Base-by-base conservation (phyloP, 2,329 filamentous ascomycete genomes). In the Trichoderma koningiopsis region DNA sequence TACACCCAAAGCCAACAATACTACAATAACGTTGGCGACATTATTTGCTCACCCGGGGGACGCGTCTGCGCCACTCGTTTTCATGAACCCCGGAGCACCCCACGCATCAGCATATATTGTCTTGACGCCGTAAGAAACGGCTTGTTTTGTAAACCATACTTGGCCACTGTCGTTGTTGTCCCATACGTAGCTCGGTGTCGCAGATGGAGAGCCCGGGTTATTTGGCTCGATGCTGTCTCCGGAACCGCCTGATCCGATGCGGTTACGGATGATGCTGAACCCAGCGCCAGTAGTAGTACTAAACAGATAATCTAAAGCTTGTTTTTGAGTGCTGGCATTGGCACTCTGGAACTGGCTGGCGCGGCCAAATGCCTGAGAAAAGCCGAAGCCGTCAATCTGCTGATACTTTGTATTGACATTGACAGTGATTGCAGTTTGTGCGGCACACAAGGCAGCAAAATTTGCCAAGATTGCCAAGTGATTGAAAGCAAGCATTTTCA, bases 51-150 rank as follows among this genome's bases (percentile, higher is more conserved):
- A 65, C 62, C 62, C 62, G 0, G 62, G 62, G 7, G 62, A 56
- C 5, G 62, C 56, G 35, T 65, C 62, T 19, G 62, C 56, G 24
- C 62, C 62, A 24, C 62, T 65, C 5, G 62, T 65, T 19, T 65
- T 65, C 62, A 65, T 65, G 24, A 65, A 65, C 13, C 62, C 62
- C 19, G 62, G 62, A 4, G 62, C 62, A 27, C 62, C 62, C 62
- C 62, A 65, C n/a, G 62, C 62, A 16, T 65, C 62, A 8, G 62
- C 62, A 19, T 65, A 65, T 3, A 65, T 65, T 0, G 35, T 57
- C 7, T 57, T 65, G 4, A 65, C 62, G 11, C 62, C 62, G 33
- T 65, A 65, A 7, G 62, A 65, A 27, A 56, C 52, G 6, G 62
- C 62, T n/a, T 65, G 49, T 11, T 24, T 55, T 14, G 62, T 65